A percentile compares a stretch with the other conserved stretches of the same genome.
These are phyloP conservation scores for Acanthamoeba culbertsoni DNA, from an alignment of 208 protist species.

Conservation along the genomic window DNA sequence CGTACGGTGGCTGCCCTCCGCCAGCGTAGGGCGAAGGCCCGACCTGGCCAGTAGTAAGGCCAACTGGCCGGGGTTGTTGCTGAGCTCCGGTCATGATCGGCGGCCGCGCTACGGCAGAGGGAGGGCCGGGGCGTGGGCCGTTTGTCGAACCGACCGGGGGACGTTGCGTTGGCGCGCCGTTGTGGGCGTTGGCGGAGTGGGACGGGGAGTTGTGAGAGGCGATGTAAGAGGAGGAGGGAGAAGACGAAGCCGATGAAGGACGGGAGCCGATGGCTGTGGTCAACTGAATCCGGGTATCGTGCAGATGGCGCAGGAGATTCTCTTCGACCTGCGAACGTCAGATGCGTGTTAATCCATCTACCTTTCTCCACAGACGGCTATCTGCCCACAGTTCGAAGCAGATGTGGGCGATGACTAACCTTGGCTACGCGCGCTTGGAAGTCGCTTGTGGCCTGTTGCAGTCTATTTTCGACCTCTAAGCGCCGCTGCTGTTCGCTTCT, in stretches of 20 bases:
- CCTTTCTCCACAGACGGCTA: not conserved
- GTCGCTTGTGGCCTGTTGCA: not conserved
- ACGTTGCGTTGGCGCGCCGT: not conserved
- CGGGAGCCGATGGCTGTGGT: not conserved
- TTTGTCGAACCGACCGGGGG: not conserved
- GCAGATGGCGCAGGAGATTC: not conserved
- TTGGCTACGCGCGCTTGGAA: not conserved
- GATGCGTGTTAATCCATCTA: too few species aligned
- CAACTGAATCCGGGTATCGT: not conserved
- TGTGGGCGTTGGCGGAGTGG: not conserved
- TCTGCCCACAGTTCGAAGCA: not conserved
- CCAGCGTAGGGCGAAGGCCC: not conserved
- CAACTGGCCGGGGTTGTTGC: too few species aligned
- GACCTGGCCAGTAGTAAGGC: not conserved
- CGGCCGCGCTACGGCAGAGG: too few species aligned
- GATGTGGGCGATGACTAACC: not conserved
- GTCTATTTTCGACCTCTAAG: not conserved
- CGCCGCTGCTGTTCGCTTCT: not conserved
- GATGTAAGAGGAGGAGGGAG: not conserved
- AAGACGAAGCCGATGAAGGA: not conserved
- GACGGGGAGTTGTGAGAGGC: not conserved
- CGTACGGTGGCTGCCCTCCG: not conserved
- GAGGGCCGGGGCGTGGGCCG: too few species aligned
- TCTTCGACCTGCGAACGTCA: not conserved
- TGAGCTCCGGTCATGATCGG: too few species aligned